Evolutionary conservation across 768 basidiomycete species (phyloP).

Genomic region (Megacollybia marginata): DNA sequence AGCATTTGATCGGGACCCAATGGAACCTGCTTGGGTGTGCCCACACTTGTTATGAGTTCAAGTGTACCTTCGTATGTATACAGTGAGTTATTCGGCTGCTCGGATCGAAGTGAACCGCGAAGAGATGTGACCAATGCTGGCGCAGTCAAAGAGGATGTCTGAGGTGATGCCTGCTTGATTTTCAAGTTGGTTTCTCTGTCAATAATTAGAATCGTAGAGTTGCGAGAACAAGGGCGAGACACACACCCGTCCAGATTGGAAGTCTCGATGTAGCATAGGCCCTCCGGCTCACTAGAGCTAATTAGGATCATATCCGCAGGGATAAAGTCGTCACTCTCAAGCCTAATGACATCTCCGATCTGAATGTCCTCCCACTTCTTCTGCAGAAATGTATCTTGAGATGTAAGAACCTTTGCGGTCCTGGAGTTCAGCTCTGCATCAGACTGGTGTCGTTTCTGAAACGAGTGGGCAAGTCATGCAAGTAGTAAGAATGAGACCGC

Average conservation of each 20-base stretch:
- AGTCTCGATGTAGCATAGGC: conserved; percentile 96
- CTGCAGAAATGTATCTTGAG: conserved; percentile 55
- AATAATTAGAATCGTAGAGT: conserved; percentile 1
- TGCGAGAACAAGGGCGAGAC: conserved; percentile 6
- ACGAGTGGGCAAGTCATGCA: conserved; percentile 5
- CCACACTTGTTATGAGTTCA: conserved; percentile 49
- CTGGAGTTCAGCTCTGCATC: conserved; percentile 89
- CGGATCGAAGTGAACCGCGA: conserved; percentile 81
- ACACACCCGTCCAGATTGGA: conserved; percentile 92
- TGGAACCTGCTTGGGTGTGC: conserved; percentile 74
- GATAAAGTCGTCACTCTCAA: conserved; percentile 91
- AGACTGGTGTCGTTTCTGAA: conserved; percentile 92
- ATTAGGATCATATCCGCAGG: conserved; percentile 89
- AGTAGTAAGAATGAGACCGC: conserved; percentile 16
- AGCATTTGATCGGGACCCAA: conserved; percentile 93
- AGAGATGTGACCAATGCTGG: conserved; percentile 68
- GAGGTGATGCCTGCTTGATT: conserved; percentile 91
- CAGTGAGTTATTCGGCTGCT: conserved; percentile 95
- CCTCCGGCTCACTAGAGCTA: conserved; percentile 91
- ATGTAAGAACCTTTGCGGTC: conserved; percentile 63
- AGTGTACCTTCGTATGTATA: conserved; percentile 91
- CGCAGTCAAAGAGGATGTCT: conserved; percentile 71
- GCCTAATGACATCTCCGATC: conserved; percentile 88
- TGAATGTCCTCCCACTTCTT: conserved; percentile 84
- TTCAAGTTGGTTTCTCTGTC: conserved; percentile 93